These are phyloP conservation scores for Protostelium mycophagum DNA, from an alignment of 78 protist species.

Conservation along the genomic window DNA sequence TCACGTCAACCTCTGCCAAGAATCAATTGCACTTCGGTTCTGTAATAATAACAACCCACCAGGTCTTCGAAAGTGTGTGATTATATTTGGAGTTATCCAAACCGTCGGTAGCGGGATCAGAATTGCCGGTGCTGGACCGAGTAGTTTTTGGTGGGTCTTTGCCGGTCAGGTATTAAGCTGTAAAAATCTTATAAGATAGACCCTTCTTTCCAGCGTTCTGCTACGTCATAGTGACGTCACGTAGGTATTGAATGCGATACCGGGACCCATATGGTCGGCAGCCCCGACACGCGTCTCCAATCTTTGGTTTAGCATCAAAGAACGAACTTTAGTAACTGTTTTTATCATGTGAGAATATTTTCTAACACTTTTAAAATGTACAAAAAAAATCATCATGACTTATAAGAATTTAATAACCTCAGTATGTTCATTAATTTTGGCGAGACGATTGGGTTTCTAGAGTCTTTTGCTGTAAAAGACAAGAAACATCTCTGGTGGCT, in stretches of 20 bases:
- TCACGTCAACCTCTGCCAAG: not conserved
- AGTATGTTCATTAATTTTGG: not conserved
- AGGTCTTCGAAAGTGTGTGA: not conserved
- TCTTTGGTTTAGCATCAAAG: not conserved
- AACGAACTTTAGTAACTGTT: not conserved
- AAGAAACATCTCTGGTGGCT: not conserved
- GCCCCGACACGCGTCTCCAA: not conserved
- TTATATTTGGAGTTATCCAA: not conserved
- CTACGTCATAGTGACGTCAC: no score
- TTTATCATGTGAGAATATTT: not conserved
- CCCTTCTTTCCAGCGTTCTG: no score
- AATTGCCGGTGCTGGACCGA: not conserved
- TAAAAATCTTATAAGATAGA: not conserved
- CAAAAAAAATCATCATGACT: not conserved
- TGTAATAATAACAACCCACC: no score
- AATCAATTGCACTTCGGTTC: no score
- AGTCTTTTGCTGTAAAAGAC: not conserved
- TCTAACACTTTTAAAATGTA: not conserved
- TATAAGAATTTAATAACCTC: not conserved
- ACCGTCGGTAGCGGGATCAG: not conserved
- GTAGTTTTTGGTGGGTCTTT: not conserved
- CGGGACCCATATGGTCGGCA: not conserved
- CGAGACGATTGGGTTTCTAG: not conserved
- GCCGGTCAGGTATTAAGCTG: not conserved
- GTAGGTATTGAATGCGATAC: not conserved